Base-by-base conservation (phyloP, 495 filamentous ascomycete species). In the Annulohypoxylon moriforme region DNA sequence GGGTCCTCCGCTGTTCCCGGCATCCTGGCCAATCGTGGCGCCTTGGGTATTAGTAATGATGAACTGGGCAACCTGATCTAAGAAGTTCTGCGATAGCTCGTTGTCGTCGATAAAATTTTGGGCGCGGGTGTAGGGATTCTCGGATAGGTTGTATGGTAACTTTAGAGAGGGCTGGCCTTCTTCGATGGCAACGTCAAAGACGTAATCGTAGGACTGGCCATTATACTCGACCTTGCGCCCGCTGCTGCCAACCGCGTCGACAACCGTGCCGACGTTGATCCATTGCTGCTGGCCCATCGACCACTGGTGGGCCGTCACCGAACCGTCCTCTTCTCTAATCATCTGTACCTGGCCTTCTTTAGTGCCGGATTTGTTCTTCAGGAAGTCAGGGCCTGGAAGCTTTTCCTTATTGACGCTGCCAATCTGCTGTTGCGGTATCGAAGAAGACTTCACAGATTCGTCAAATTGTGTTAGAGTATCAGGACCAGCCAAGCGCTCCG, bases 111-210 rank as follows among this genome's bases (percentile, higher is more conserved):
- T 92, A 75, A 98, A 99, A 76, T 92, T 97, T 22, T 90, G 92
- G 0, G 96, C 96, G 9, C 92, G 91, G 65, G 97, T 91, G 77
- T 96, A 98, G 2, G 94, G 94, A 76, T 98, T 98, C 77, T 98
- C 91, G 4, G 91, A 92, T 40, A 92, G 84, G 76, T 99, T 98
- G 77, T 93, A 98, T 1, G 96, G 95, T 31, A 99, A 85, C 75
- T 98, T 98, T 33, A 98, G 85, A 2, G 96, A 89, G 29, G 96
- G 96, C 70, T 95, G 93, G 38, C 96, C 96, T 68, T 98, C 96
- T 76, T 97, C 92, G 64, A 98, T 95, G 74, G 98, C 96, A 25
- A 99, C 96, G 76, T 98, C 95, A 71, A 98, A 99, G 53, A 99
- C 96, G 77, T 93, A 98, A 73, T 99, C 96, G 77, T 96, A 99